Evolutionary conservation across 1,139 yeast genomes (phyloP), one percentile per base, ranked within the genome.

Genomic region (Hemisphaericaspora xylofermentans): DNA sequence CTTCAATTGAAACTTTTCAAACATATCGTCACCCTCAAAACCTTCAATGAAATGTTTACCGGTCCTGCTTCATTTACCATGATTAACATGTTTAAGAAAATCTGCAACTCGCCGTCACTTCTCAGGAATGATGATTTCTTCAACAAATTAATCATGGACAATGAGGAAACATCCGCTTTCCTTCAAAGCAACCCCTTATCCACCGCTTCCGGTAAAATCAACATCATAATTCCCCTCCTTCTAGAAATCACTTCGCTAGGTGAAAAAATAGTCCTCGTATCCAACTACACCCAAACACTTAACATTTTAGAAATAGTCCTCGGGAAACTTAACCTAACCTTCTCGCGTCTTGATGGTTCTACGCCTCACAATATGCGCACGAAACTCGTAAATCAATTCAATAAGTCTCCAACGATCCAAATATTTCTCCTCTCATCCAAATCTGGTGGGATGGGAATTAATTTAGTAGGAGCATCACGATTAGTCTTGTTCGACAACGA

Each of bases 391-490:
- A 77, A 74, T 24, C 65, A 74, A 14, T 93, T 94, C 63, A 93
- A 94, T 58, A 72, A 61, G 1, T 58, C 65, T 4, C 58, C 63
- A 6, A 51, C 66, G 1, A 66, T 71, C 7, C 81, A 86, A 52
- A 84, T 84, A 0, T 89, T 93, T 51, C 62, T 93, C 17, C 63
- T 94, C 17, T 88, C 97, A 2, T 85, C 97, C 0, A 88, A 89
- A 57, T 83, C 96, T 4, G 99, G 99, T 2, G 99, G 99, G 0
- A 82, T 86, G 47, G 99, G 99, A 0, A 70, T 93, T 32, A 94
- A 93, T 55, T 67, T 93, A 29, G 76, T 88, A 24, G 98, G 98
- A 1, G 98, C 96, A 0, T 88, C 96, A 0, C 68, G 98, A 24
- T 65, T 93, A 27, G 74, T 93, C 2, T 63, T 93, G 18, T 86